phyloP scores from a whole-genome alignment of 2,329 filamentous ascomycete genomes.

The Ophiocordyceps camponoti-leonardi region DNA sequence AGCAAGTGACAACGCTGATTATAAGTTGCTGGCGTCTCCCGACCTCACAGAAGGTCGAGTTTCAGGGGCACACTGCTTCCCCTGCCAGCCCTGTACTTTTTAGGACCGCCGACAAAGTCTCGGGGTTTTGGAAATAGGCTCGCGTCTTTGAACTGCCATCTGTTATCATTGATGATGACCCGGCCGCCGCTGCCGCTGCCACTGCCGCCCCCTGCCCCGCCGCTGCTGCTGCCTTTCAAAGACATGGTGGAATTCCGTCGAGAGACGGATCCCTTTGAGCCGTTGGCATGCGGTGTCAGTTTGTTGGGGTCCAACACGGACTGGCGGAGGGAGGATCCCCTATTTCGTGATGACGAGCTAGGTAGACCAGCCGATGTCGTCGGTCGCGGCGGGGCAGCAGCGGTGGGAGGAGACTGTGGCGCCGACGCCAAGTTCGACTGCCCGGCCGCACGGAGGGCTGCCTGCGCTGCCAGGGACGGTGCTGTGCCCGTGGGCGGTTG shows the following conservation, averaged over 20 bases:
- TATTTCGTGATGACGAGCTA: constrained; percentile 18
- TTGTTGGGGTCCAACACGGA: constrained; percentile 58
- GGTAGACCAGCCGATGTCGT: constrained; percentile 21
- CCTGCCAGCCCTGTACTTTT: constrained; percentile 74
- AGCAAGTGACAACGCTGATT: background rate
- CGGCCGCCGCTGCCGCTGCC: constrained; percentile 13
- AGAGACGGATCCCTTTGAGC: constrained; percentile 31
- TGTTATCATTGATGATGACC: constrained; percentile 52
- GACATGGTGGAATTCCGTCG: constrained; percentile 14
- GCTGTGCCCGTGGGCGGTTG: constrained; percentile 9
- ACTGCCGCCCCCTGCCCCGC: constrained; percentile 14
- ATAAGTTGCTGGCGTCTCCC: background rate
- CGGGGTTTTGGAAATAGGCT: constrained; percentile 69
- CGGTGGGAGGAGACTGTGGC: constrained; percentile 15
- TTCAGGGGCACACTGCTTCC: constrained; percentile 90
- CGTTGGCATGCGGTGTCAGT: constrained; percentile 56
- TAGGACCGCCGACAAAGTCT: constrained; percentile 56
- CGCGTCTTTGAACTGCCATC: constrained; percentile 82
- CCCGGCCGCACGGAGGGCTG: constrained; percentile 24
- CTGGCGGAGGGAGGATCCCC: constrained; percentile 31
- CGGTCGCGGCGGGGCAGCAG: constrained; percentile 11
- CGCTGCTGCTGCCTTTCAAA: constrained; percentile 10
- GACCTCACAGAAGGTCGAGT: constrained; percentile 30
- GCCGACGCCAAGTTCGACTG: constrained; percentile 19
- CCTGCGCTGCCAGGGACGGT: constrained; percentile 24